Conservation (phyloP, 2,329 filamentous ascomycete species). For the Pseudogymnoascus sp. region DNA sequence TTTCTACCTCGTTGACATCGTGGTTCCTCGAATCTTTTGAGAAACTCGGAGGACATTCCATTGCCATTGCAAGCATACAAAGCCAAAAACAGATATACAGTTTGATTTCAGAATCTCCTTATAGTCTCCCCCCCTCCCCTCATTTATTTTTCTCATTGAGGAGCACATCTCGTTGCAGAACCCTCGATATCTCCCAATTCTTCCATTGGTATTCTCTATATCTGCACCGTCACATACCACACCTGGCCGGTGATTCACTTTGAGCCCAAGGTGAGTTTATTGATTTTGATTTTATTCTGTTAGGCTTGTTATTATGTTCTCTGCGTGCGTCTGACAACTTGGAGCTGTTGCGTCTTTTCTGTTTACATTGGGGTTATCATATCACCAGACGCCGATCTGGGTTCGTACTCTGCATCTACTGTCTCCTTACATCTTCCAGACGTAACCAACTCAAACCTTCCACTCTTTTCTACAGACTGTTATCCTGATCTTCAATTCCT, state of each 20-base stretch:
- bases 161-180: neutral
- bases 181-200: neutral
- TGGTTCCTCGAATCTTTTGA: neutral
- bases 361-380: neutral
- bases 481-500: neutral
- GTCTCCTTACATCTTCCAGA: neutral
- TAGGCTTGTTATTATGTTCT: neutral
- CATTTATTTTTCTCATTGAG: neutral
- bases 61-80: neutral
- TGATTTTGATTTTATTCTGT: neutral
- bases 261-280: neutral
- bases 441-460: neutral
- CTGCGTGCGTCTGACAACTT: neutral
- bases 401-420: neutral
- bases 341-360: neutral
- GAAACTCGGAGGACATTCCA: neutral
- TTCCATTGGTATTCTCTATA: neutral
- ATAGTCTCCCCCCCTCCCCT: neutral
- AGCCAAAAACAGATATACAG: neutral
- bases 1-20: neutral
- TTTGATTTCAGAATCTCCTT: neutral
- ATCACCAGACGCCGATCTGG: neutral
- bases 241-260: neutral
- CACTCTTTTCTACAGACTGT: neutral
- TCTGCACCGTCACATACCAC: neutral